Conservation (phyloP, 2,329 filamentous ascomycete species). For the Pseudonectria buxi region DNA sequence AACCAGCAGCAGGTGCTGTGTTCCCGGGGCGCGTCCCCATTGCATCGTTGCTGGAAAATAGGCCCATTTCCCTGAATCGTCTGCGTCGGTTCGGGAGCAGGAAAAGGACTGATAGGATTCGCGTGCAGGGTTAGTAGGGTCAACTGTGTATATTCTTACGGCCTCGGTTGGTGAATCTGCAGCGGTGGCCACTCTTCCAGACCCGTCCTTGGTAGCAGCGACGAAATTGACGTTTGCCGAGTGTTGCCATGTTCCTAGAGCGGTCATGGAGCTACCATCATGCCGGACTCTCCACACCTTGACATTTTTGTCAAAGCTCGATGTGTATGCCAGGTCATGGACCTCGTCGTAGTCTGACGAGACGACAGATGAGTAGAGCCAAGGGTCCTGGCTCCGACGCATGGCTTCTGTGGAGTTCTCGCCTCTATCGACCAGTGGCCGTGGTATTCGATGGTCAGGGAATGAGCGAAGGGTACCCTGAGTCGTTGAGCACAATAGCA, state of each 20-base stretch:
- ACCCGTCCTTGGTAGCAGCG: conserved; percentile 40
- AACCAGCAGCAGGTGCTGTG: conserved; percentile 48
- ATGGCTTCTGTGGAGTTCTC: conserved; percentile 52
- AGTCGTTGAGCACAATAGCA: conserved; percentile 46
- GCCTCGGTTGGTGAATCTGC: conserved; percentile 48
- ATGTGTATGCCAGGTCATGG: conserved; percentile 46
- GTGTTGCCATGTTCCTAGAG: conserved; percentile 46
- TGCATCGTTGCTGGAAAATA: conserved; percentile 58
- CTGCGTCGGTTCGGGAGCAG: conserved; percentile 31
- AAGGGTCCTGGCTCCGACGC: conserved; percentile 52
- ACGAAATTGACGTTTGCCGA: conserved; percentile 58
- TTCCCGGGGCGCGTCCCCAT: conserved; percentile 44
- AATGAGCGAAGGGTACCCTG: conserved; percentile 42
- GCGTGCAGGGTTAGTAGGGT: conserved; percentile 27
- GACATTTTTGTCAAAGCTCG: conserved; percentile 55
- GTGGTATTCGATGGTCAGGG: conserved; percentile 50
- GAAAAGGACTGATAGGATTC: conserved; percentile 35
- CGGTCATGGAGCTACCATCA: conserved; percentile 35
- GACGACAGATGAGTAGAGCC: conserved; percentile 59
- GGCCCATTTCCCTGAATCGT: conserved; percentile 45
- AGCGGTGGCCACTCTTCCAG: conserved; percentile 50
- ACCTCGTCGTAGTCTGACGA: conserved; percentile 48
- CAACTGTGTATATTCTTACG: conserved; percentile 49
- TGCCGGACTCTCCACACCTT: conserved; percentile 48
- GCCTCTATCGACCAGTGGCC: conserved; percentile 45